A percentile compares a stretch with the other conserved stretches of the same genome.
Conservation (phyloP, 495 filamentous ascomycete genomes). For the Bacidia gigantensis region DNA sequence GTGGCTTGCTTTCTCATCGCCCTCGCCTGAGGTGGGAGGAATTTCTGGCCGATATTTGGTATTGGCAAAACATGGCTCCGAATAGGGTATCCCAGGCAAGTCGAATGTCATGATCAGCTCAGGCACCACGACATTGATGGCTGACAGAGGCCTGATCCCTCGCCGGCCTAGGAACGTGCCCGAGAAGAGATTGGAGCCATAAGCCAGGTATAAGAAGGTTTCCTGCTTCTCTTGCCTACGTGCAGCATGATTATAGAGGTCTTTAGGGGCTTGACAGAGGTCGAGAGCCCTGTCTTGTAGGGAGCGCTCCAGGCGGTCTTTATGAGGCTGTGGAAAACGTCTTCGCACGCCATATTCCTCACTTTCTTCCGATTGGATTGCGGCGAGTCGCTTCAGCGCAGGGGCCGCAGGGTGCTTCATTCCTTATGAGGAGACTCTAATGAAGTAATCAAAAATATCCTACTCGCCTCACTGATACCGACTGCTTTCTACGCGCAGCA, state of each 20-base stretch:
- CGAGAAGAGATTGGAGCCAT: slow-evolving; percentile 76
- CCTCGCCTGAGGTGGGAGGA: not conserved
- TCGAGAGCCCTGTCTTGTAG: not conserved
- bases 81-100: slow-evolving; percentile 72
- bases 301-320: not conserved
- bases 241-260: not conserved
- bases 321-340: not conserved
- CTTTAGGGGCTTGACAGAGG: not conserved
- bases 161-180: slow-evolving; percentile 62
- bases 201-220: slow-evolving; percentile 82
- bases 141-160: slow-evolving; percentile 64
- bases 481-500: no score
- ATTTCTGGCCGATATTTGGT: slow-evolving; percentile 37
- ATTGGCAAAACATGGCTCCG: slow-evolving; percentile 87
- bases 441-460: no score
- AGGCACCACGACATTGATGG: slow-evolving; percentile 68
- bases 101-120: slow-evolving; percentile 67
- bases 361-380: not conserved
- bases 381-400: not conserved
- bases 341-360: not conserved
- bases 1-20: not conserved
- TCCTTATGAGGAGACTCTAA: no score
- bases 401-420: not conserved
- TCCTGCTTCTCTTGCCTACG: slow-evolving; percentile 14
- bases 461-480: no score